phyloP scores from a whole-genome alignment of 768 basidiomycete species.

The Lentinula boryana region DNA sequence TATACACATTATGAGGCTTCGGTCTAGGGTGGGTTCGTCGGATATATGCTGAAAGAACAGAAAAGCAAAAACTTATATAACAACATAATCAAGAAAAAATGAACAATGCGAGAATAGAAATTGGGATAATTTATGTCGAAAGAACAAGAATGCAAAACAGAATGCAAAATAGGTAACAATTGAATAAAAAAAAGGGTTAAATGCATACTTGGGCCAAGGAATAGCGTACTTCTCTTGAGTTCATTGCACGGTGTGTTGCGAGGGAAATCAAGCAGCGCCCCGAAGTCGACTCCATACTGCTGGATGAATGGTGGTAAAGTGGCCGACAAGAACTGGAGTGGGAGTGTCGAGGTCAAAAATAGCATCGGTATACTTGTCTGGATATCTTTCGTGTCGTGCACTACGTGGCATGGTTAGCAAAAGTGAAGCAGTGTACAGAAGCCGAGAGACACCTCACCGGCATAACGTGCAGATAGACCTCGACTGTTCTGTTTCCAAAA shows the following conservation, averaged over 20 bases:
- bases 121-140: neutral
- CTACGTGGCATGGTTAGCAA: neutral
- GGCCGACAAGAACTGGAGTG: neutral
- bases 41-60: neutral
- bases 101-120: neutral
- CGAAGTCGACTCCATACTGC: neutral
- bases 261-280: neutral
- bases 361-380: neutral
- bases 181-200: no score
- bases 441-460: neutral
- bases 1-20: neutral
- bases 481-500: neutral
- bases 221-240: no score
- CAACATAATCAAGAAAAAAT: neutral
- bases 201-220: no score
- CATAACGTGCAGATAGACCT: neutral
- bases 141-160: neutral
- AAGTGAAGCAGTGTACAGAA: neutral
- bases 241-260: no score
- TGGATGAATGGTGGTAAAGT: neutral
- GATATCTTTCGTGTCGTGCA: neutral
- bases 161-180: neutral
- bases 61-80: neutral
- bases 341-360: neutral
- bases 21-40: neutral